Base-by-base conservation (phyloP, 192 early-diverging fungal genomes). In the Funneliformis mosseae region DNA sequence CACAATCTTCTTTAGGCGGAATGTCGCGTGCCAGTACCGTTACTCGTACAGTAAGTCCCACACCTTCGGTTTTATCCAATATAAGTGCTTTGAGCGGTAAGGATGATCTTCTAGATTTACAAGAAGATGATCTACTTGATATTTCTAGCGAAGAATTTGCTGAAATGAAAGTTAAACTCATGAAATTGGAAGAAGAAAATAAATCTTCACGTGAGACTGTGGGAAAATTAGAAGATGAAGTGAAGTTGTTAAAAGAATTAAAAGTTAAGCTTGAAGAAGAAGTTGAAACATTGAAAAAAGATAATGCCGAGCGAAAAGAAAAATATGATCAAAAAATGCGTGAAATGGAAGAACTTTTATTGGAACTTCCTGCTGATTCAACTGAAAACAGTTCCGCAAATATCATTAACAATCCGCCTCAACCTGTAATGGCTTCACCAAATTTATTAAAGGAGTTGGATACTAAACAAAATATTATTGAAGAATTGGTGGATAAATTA, bases 401-500 rank as follows among this genome's bases (percentile, higher is more conserved):
- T 61, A 28, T 39, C 42, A 62, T 16, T 74, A 59, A 74, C 9
- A n/a, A 28, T 14, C 7, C 77, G 28, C 28, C 61, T n/a, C 43
- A 46, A 68, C 77, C 77, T 25, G 43, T 64, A 12, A 41, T 42
- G 16, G 11, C 50, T 18, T 3, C 41, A 25, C 12, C 63, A 21
- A 59, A 68, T 45, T 39, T 78, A 78, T 28, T 68, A 18, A 9
- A 69, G 7, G 77, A 78, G n/a, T 50, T 78, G 38, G 77, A 78
- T 5, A 78, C 21, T 27, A 78, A 78, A 9, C 63, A 78, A 68
- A 48, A 46, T 21, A 78, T 78, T 33, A 78, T 78, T 68, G 77
- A 69, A 41, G 77, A 78, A 48, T 55, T 78, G 3, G 77, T 78
- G 25, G 77, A 27, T 3, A 78, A 78, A 78, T 33, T 78, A 50